Evolutionary conservation across 495 filamentous ascomycete species (phyloP), one percentile per base, ranked within the genome.

Genomic region (Podospora pseudopauciseta): DNA sequence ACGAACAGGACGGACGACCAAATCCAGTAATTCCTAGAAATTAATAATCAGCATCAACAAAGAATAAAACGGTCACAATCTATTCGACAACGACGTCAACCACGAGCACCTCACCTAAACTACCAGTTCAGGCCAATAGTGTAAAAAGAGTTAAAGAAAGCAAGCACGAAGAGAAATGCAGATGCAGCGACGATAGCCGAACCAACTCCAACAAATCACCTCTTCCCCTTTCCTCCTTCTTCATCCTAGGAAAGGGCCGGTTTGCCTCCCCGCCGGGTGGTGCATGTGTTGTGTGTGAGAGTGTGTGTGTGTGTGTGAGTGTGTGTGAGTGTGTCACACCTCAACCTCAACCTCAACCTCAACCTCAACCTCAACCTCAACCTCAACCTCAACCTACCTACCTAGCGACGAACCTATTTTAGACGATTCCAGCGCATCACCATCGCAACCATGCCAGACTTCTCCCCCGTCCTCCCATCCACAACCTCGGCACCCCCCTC

Each of bases 121-220:
- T 16, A 26, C 7, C 55, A 19, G 23, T 20, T 26, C 55, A 26
- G 55, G 27, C 26, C 18, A 32, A 11, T 32, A 61, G 32, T 6
- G 18, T 32, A 32, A 34, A 30, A 30, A 26, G 16, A 19, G 27
- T 26, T 5, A 61, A 61, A 28, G 27, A 30, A 30, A 61, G 59
- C 23, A 18, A 7, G 30, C 23, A 28, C 32, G 53, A 72, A 68
- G 26, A 23, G 23, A 23, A 23, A 77, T 77, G 71, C 70, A 65
- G 62, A 74, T 77, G 75, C 70, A 72, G 53, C 68, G 58, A 73
- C 73, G 53, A 66, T 73, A 75, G 30, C 64, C 67, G 61, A 58
- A 68, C 1, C 23, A 27, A 15, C 19, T 32, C 19, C 60, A 19
- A 11, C 32, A 53, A 32, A 54, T 60, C 23, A 23, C 5, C 23